Base-by-base conservation (phyloP, 495 filamentous ascomycete genomes). In the Aspergillus saccharolyticus region DNA sequence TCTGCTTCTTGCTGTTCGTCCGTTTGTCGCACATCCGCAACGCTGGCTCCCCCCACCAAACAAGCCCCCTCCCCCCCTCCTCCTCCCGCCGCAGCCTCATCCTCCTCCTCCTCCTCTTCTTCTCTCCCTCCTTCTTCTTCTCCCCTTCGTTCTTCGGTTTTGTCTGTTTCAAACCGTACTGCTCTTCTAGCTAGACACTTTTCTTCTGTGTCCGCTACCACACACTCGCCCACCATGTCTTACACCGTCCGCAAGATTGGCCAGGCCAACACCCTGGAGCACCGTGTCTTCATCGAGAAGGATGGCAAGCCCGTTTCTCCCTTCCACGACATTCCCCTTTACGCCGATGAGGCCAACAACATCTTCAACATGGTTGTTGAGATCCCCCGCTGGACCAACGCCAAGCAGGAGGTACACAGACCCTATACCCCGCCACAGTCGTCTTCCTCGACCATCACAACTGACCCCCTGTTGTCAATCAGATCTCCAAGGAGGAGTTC, bases 341-440 rank as follows among this genome's bases (percentile, higher is more conserved):
- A 89, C 65, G 94, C 95, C 83, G 96, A 99, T 71, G 77, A 86
- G 70, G 85, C 95, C 79, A 82, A 96, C 81, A 95, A 86, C 64
- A 74, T 99, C 67, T 82, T 97, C 66, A 99, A 99, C 85, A 99
- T 99, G 95, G 77, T 99, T 52, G 95, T 97, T 59, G 95, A 97
- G 85, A 96, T 97, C 67, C 95, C 95, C 45, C 85, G 95, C 77
- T 99, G 95, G 95, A 96, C 92, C 73, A 99, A 99, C 79, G 95
- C 88, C 64, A 99, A 99, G 86, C 86, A 91, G 75, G 94, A 98
- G 88, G 93, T 95, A 79, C 54, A 70, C 46, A 25, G 42, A 18
- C 18, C 28, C 43, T n/a, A 47, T 47, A 19, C 53, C 61, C 56
- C 46, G 47, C n/a, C 47, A 25, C 48, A 21, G 25, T 42, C 48